phyloP scores from a whole-genome alignment of 352 stramenopile genomes.

The Hyaloperonospora brassicae region DNA sequence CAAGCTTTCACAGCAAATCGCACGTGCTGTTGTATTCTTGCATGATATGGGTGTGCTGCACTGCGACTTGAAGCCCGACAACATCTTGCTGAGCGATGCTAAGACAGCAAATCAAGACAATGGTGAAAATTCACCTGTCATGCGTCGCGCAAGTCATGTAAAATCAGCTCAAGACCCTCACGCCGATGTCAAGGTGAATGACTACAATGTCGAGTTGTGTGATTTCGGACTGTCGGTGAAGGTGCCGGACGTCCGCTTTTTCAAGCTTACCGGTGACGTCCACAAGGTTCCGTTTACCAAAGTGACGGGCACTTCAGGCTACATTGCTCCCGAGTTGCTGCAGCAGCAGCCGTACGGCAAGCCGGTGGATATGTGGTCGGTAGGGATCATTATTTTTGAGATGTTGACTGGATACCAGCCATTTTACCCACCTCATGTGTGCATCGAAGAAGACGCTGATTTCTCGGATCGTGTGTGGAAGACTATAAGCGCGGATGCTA shows the following conservation, averaged over 20 bases:
- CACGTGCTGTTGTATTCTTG: conserved; percentile 82
- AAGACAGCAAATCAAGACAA: conserved; percentile 48
- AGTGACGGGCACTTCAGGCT: conserved; percentile 86
- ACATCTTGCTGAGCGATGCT: conserved; percentile 79
- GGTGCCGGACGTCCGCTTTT: conserved; percentile 89
- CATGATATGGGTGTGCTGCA: conserved; percentile 86
- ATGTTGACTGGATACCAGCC: conserved; percentile 89
- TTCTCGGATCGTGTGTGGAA: conserved; percentile 80
- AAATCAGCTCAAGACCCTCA: conserved; percentile 50
- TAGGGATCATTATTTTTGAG: conserved; percentile 90
- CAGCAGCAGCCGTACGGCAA: conserved; percentile 88
- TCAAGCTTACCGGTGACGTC: conserved; percentile 89
- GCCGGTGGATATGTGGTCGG: conserved; percentile 88
- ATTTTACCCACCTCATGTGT: conserved; percentile 85
- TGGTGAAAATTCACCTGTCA: conserved; percentile 47
- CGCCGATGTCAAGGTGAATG: conserved; percentile 70
- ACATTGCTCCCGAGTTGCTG: conserved; percentile 89
- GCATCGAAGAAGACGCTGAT: conserved; percentile 75
- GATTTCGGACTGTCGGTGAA: conserved; percentile 91
- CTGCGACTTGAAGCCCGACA: conserved; percentile 87
- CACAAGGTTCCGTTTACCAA: conserved; percentile 92
- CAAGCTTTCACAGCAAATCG: conserved; percentile 81
- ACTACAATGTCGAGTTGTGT: conserved; percentile 84
- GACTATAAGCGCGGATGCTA: conserved; percentile 51
- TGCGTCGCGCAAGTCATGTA: conserved; percentile 27